These are phyloP conservation scores for Podila minutissima DNA, from an alignment of 192 early-diverging fungal species.

Conservation along the genomic window DNA sequence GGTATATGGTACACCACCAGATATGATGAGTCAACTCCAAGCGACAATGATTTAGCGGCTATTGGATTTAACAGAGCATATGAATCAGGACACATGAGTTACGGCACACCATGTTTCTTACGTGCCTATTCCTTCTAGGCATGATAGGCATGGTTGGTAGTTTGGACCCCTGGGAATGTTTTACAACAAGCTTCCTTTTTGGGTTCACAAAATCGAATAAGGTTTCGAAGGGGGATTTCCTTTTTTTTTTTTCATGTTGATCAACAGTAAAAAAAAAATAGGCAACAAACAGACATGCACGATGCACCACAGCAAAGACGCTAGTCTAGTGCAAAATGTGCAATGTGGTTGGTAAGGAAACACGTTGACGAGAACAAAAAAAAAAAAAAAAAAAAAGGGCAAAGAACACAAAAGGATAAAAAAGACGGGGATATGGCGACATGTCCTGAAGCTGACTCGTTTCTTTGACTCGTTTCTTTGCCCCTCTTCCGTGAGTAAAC, in stretches of 20 bases:
- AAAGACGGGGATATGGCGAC: neutral
- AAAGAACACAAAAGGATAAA: neutral
- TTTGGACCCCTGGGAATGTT: constrained; percentile 5
- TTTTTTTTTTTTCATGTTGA: neutral
- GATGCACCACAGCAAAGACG: too few relatives aligned
- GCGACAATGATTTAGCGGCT: too few relatives aligned
- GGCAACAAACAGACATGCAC: neutral
- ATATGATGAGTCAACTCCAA: too few relatives aligned
- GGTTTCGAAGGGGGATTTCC: neutral
- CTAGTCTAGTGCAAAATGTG: too few relatives aligned
- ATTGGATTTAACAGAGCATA: too few relatives aligned
- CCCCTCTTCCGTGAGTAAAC: neutral
- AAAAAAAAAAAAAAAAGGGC: neutral
- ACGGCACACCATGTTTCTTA: too few relatives aligned
- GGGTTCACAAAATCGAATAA: constrained; percentile 1
- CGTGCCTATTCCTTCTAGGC: too few relatives aligned
- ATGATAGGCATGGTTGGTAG: too few relatives aligned
- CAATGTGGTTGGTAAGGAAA: neutral
- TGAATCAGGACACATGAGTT: too few relatives aligned
- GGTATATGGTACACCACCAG: too few relatives aligned
- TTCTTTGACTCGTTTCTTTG: neutral
- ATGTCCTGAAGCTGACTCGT: neutral
- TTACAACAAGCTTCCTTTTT: constrained; percentile 3
- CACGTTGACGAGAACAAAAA: neutral
- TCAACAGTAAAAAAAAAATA: neutral